A percentile compares a stretch with the other conserved stretches of the same genome.
Conservation (phyloP, 2,329 filamentous ascomycete genomes). For the Trichoderma cornu-damae region DNA sequence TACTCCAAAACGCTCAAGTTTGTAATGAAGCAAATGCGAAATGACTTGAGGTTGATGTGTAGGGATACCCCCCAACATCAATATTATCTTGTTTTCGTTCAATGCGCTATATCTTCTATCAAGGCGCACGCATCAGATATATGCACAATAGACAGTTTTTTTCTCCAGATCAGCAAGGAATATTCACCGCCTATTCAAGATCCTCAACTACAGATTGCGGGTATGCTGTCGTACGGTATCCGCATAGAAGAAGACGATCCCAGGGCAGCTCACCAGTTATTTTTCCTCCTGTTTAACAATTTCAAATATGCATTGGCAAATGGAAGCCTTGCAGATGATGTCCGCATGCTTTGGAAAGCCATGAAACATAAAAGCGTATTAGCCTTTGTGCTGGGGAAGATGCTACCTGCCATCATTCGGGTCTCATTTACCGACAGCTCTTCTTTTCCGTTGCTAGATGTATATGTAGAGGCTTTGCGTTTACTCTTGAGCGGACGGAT, state of each 20-base stretch:
- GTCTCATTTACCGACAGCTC: conserved; percentile 33
- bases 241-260: conserved; percentile 49
- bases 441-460: conserved; percentile 46
- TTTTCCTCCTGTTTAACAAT: conserved; percentile 53
- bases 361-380: conserved; percentile 43
- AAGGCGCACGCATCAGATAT: conserved; percentile 50
- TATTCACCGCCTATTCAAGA: conserved; percentile 53
- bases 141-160: conserved; percentile 51
- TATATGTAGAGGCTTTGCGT: conserved; percentile 44
- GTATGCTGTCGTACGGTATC: conserved; percentile 52
- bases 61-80: conserved; percentile 39
- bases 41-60: conserved; percentile 41
- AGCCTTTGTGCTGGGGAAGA: conserved; percentile 45
- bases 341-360: conserved; percentile 42
- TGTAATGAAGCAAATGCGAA: conserved; percentile 51
- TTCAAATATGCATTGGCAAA: conserved; percentile 51
- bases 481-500: conserved; percentile 32
- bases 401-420: conserved; percentile 50
- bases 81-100: conserved; percentile 48
- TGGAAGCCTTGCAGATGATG: conserved; percentile 44
- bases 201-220: conserved; percentile 51
- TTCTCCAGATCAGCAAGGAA: conserved; percentile 51
- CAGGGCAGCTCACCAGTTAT: conserved; percentile 45
- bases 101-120: conserved; percentile 48
- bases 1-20: conserved; percentile 41